These are phyloP conservation scores for Tylopilus sp. DNA, from an alignment of 1,284 basidiomycete genomes.

Conservation along the genomic window DNA sequence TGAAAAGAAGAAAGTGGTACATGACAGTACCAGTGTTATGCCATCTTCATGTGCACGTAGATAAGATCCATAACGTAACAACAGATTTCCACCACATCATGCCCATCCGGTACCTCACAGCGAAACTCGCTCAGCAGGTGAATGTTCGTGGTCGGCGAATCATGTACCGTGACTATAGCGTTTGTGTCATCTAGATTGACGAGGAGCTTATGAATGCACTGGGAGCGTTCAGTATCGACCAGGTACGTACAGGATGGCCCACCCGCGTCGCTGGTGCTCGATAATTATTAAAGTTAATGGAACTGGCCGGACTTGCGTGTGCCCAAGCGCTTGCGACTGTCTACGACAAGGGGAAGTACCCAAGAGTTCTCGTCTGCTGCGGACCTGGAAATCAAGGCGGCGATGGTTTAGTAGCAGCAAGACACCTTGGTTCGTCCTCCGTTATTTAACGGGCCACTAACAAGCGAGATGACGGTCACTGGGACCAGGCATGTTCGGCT, in stretches of 20 bases:
- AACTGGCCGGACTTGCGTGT: slow-evolving; percentile 95
- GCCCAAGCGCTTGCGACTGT: slow-evolving; percentile 86
- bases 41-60: neutral
- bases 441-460: slow-evolving; percentile 5
- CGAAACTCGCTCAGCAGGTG: slow-evolving; percentile 83
- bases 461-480: neutral
- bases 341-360: slow-evolving; percentile 71
- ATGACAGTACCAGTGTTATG: no score
- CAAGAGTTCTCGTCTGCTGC: slow-evolving; percentile 87
- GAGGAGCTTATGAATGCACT: slow-evolving; percentile 86
- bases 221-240: slow-evolving; percentile 90
- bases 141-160: slow-evolving; percentile 8
- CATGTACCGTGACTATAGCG: slow-evolving; percentile 4
- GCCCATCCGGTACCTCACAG: slow-evolving; percentile 77
- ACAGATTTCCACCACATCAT: slow-evolving; percentile 49
- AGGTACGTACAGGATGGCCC: slow-evolving; percentile 57
- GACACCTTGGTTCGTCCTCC: slow-evolving; percentile 76
- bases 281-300: slow-evolving; percentile 78
- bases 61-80: no score
- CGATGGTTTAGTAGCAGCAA: slow-evolving; percentile 94
- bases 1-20: no score
- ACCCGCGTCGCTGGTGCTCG: neutral
- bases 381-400: slow-evolving; percentile 98
- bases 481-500: slow-evolving; percentile 81
- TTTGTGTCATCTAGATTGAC: slow-evolving; percentile 88